A percentile compares a stretch with the other conserved stretches of the same genome.
Conservation (phyloP, 345 rosid species). For the Psidium friedrichsthalianum region DNA sequence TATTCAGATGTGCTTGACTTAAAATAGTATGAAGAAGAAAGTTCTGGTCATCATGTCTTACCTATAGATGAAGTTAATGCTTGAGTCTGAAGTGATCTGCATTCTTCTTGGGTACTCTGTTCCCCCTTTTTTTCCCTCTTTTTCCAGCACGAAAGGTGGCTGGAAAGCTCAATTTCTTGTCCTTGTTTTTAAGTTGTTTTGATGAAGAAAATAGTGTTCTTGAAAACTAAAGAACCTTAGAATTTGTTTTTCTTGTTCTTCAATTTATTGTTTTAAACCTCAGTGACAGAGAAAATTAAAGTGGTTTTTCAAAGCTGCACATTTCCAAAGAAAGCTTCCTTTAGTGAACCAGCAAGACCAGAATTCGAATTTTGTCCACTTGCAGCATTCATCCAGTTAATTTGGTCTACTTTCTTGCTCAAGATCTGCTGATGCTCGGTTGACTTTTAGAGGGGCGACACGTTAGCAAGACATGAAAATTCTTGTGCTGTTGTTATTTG, state of each 20-base stretch:
- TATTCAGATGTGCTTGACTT: neutral
- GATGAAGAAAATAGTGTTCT: neutral
- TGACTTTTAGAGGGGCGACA: neutral
- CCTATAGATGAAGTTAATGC: neutral
- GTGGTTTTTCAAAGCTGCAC: neutral
- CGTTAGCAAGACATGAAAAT: neutral
- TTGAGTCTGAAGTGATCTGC: neutral
- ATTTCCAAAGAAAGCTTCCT: neutral
- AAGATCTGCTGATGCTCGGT: neutral
- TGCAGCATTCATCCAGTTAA: neutral
- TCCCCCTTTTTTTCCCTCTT: neutral
- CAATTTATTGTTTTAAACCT: neutral
- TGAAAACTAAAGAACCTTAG: neutral
- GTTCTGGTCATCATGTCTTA: neutral
- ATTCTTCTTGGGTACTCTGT: neutral
- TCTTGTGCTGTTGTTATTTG: neutral
- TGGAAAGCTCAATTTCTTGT: neutral
- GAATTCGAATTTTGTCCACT: neutral
- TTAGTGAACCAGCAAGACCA: neutral
- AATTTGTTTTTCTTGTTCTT: neutral
- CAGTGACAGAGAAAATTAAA: neutral
- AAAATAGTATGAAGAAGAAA: neutral
- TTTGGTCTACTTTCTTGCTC: neutral
- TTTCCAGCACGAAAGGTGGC: neutral
- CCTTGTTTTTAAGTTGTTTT: neutral